Evolutionary conservation across 75 land plant genomes (phyloP).

Genomic region (Larix kaempferi): DNA sequence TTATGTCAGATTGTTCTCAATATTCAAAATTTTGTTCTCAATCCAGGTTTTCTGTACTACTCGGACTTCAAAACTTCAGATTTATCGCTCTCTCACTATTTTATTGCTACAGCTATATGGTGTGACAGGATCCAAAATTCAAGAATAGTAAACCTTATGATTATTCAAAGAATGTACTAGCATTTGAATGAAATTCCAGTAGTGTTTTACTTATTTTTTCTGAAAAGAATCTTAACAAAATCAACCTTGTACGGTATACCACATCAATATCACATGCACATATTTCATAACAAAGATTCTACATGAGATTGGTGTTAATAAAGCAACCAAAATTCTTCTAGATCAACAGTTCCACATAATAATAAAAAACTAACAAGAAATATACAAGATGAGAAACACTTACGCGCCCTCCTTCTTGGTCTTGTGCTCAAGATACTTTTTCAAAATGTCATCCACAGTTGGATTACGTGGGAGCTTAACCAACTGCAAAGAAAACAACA

Average conservation of each 20-base stretch:
- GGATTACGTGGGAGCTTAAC: constrained; percentile 90
- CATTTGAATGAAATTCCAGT: not conserved
- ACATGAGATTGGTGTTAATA: not conserved
- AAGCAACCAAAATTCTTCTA: not conserved
- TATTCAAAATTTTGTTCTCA: too few species aligned
- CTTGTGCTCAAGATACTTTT: constrained; percentile 80
- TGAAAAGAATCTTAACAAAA: not conserved
- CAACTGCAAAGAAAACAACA: constrained; percentile 49
- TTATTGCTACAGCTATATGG: too few species aligned
- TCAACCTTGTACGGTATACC: not conserved
- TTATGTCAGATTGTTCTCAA: too few species aligned
- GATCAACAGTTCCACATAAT: not conserved
- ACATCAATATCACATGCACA: not conserved
- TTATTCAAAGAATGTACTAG: not conserved
- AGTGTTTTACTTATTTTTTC: not conserved
- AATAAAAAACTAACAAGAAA: not conserved
- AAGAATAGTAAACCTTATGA: not conserved
- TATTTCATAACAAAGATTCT: not conserved
- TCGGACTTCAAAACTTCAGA: not conserved
- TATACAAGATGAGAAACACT: constrained; percentile 17
- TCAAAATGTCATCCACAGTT: constrained; percentile 84
- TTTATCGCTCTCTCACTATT: not conserved
- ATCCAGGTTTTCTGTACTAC: too few species aligned
- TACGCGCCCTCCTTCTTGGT: constrained; percentile 74
- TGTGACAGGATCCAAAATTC: not conserved